These are phyloP conservation scores for Dactylonectria estremocensis DNA, from an alignment of 2,329 filamentous ascomycete genomes.

Conservation along the genomic window DNA sequence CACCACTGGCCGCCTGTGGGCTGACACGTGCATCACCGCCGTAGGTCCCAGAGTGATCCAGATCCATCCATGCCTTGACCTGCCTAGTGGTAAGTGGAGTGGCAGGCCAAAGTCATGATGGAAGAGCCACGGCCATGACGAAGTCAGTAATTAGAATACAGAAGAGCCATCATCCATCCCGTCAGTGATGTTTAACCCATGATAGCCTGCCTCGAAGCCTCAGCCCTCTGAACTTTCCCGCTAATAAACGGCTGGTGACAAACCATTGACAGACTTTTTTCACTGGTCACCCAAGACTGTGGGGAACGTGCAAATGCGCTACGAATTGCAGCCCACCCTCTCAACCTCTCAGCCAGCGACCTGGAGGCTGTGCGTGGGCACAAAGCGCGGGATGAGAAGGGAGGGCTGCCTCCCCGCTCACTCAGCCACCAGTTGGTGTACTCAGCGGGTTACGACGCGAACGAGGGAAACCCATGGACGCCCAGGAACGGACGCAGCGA, in stretches of 20 bases:
- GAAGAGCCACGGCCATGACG: conserved; percentile 2
- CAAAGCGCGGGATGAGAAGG: conserved; percentile 1
- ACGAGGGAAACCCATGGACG: background rate
- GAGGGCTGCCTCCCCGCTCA: conserved; percentile 19
- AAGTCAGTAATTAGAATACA: background rate
- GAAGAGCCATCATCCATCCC: background rate
- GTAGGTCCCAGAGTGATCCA: conserved; percentile 37
- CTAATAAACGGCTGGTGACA: background rate
- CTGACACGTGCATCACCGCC: conserved; percentile 53
- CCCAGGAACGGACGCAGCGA: background rate
- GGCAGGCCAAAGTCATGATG: background rate
- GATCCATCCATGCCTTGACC: conserved; percentile 16
- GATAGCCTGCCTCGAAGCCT: background rate
- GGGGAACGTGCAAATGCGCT: conserved; percentile 8
- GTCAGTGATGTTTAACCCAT: background rate
- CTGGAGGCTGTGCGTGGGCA: conserved; percentile 22
- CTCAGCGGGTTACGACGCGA: conserved; percentile 27
- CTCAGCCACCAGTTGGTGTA: conserved; percentile 25
- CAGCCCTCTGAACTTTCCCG: background rate
- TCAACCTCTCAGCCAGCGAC: conserved; percentile 1
- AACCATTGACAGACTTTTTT: conserved; percentile 13
- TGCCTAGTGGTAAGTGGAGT: background rate
- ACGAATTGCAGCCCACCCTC: conserved; percentile 9
- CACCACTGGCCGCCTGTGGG: conserved; percentile 45
- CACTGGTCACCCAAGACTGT: conserved; percentile 12